These are phyloP conservation scores for Globisporangium barbulae DNA, from an alignment of 352 stramenopile genomes.

Conservation along the genomic window DNA sequence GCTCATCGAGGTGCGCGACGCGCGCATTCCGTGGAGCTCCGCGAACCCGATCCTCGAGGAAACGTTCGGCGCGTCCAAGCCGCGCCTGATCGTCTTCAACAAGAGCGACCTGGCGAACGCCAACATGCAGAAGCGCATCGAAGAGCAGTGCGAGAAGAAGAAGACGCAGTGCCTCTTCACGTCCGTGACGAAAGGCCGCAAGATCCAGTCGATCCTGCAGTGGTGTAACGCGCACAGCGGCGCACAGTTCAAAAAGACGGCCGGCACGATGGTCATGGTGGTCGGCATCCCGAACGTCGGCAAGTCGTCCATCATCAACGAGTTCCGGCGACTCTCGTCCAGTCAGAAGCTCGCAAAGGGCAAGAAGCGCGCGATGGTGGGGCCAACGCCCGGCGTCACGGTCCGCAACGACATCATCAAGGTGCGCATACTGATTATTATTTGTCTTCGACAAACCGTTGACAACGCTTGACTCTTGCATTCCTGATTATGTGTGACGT, in stretches of 20 bases:
- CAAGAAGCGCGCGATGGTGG: constrained; percentile 77
- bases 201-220: constrained; percentile 69
- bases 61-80: constrained; percentile 73
- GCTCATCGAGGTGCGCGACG: constrained; percentile 81
- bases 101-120: constrained; percentile 86
- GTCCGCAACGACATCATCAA: constrained; percentile 89
- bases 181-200: constrained; percentile 73
- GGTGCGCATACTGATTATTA: constrained; percentile 21
- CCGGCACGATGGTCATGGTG: constrained; percentile 88
- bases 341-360: constrained; percentile 76
- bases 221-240: constrained; percentile 76
- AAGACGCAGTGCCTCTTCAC: constrained; percentile 71
- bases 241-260: constrained; percentile 82
- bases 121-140: constrained; percentile 79
- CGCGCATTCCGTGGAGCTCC: constrained; percentile 80
- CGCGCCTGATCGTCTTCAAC: constrained; percentile 83
- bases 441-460: neutral
- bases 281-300: constrained; percentile 90
- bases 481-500: neutral
- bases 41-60: constrained; percentile 80
- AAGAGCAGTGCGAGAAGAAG: constrained; percentile 47
- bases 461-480: neutral
- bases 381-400: constrained; percentile 81
- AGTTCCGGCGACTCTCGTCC: constrained; percentile 72
- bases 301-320: constrained; percentile 89